Evolutionary conservation across 371 early-diverging fungal genomes (phyloP), one percentile per base, ranked within the genome.

Genomic region (Mortierella sp.): DNA sequence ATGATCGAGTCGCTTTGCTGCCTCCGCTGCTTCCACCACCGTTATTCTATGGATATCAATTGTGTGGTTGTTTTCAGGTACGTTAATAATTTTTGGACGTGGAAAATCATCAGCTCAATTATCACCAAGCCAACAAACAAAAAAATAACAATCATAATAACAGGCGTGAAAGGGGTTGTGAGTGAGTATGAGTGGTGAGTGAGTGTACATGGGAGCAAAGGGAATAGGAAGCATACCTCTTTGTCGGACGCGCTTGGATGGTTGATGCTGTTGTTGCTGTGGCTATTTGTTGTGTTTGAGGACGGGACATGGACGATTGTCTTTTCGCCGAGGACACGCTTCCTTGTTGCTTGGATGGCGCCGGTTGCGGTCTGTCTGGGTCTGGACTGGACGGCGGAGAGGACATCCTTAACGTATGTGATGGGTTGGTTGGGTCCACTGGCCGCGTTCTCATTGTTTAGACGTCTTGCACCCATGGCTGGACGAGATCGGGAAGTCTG

Each of bases 381-480:
- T 68, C 68, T 68, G 68, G 68, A 68, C 68, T 68, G 68, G 24
- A 81, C 73, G 28, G 81, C 44, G 60, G 77, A 77, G 8, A 74
- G 52, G 58, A 68, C 77, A 74, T 81, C 81, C 71, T 81, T 81
- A 50, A 81, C 81, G 58, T 77, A 77, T 38, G 81, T 81, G 72
- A 77, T 58, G 24, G 80, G 26, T 24, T 65, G 77, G 38, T 11
- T 68, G 68, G 73, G 68, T 7, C 60, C 74, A 26, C 21, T 44
- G 28, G 81, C 47, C 44, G 70, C 54, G 63, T 81, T 76, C 42
- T 76, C 77, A n/a, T 77, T 68, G 52, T 68, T 77, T 71, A 73
- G 77, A 47, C 81, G 81, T 44, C 68, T 80, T 45, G 73, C 65
- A 34, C 52, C 38, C 73, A 76, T 47, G 19, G 60, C 73, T 24